Evolutionary conservation across 805 yeast species (phyloP).

Genomic region (Brettanomyces naardenensis): DNA sequence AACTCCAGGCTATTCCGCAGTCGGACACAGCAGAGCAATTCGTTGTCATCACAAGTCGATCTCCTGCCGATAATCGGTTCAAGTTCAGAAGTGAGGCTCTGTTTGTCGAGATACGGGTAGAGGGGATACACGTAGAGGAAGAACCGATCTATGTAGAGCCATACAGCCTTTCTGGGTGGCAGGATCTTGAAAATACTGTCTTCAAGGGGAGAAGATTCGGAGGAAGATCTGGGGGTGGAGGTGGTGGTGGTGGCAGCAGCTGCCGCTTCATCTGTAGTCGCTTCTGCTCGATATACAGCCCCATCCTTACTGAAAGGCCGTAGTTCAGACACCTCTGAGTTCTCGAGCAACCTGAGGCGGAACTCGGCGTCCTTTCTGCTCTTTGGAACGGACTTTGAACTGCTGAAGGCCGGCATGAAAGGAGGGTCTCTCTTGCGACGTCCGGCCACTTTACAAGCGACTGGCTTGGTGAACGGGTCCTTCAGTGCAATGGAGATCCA

Average conservation of each 20-base stretch:
- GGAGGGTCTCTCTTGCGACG: not conserved
- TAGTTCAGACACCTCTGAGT: not conserved
- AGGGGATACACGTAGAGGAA: conserved; percentile 39
- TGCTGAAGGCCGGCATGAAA: not conserved
- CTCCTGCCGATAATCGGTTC: conserved; percentile 29
- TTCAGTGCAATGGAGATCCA: conserved; percentile 40
- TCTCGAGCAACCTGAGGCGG: not conserved
- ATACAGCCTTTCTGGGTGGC: conserved; percentile 35
- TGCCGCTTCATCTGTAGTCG: conserved; percentile 15
- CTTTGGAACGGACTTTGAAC: not conserved
- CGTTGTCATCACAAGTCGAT: conserved; percentile 23
- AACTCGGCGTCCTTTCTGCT: not conserved
- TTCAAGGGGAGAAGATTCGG: not conserved
- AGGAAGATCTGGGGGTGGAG: not conserved
- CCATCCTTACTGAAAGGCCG: not conserved
- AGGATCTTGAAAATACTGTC: conserved; percentile 27
- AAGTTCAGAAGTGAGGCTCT: conserved; percentile 25
- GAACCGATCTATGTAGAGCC: conserved; percentile 37
- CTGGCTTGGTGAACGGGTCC: conserved; percentile 30
- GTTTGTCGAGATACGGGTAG: conserved; percentile 38
- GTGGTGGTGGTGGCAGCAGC: not conserved
- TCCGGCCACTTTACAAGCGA: not conserved
- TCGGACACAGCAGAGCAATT: conserved; percentile 21
- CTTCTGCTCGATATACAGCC: no score
- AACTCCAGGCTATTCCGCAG: conserved; percentile 40